Evolutionary conservation across 176 grass and related monocot species (phyloP).

Genomic region (Urochloa ruziziensis): DNA sequence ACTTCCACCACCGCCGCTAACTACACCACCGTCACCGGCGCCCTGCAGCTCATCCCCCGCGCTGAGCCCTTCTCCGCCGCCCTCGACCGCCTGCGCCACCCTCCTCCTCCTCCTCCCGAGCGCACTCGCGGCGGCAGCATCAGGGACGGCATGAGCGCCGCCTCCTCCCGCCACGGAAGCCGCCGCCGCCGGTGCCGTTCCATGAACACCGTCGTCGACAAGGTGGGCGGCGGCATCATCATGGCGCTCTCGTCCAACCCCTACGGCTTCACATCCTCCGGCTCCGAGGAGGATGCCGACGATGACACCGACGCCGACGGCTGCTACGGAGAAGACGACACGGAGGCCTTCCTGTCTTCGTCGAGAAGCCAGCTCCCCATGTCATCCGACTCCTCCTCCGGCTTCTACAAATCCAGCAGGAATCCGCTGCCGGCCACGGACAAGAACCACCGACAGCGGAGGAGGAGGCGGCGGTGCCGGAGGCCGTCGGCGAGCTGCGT

Average conservation of each 20-base stretch:
- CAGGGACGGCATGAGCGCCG: too few species aligned
- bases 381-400: slow-evolving; percentile 66
- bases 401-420: slow-evolving; percentile 42
- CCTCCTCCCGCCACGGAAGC: background rate
- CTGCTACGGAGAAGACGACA: slow-evolving; percentile 28
- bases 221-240: background rate
- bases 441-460: background rate
- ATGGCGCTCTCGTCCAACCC: slow-evolving; percentile 39
- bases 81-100: slow-evolving; percentile 11
- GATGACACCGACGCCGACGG: background rate
- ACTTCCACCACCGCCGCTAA: background rate
- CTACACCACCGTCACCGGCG: background rate
- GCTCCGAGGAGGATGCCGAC: background rate
- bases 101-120: background rate
- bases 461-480: background rate
- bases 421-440: background rate
- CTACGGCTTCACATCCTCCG: slow-evolving; percentile 68
- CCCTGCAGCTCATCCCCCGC: background rate
- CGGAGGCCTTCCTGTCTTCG: slow-evolving; percentile 65
- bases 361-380: slow-evolving; percentile 61
- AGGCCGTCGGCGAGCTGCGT: slow-evolving; percentile 35
- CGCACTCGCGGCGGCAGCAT: too few species aligned
- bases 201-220: background rate
- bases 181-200: background rate
- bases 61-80: slow-evolving; percentile 22